Percentiles rank a stretch among this genome's conserved stretches.
Conservation (phyloP, 208 protist genomes). For the Acanthamoeba culbertsoni region DNA sequence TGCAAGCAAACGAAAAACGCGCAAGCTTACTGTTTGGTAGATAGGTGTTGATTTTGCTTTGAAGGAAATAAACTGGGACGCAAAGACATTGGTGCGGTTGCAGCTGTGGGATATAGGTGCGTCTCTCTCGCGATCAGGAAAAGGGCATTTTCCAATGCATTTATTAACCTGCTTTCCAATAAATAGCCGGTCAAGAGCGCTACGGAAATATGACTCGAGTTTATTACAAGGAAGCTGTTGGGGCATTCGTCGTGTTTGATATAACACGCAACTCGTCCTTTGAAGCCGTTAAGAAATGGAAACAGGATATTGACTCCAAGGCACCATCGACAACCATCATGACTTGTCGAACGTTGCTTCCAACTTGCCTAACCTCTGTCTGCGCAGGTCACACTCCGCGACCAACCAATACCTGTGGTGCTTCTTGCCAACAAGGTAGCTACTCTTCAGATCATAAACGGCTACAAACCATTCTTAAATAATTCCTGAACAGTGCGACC, state of each 20-base stretch:
- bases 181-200: conserved; percentile 77
- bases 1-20: too few relatives aligned
- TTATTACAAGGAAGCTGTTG: conserved; percentile 78
- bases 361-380: neutral
- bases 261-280: conserved; percentile 78
- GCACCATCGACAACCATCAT: too few relatives aligned
- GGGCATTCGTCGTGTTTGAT: conserved; percentile 85
- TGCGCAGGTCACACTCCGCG: neutral
- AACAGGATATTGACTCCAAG: conserved; percentile 78
- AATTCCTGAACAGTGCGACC: conserved; percentile 52
- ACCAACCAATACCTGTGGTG: conserved; percentile 75
- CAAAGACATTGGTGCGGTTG: conserved; percentile 77
- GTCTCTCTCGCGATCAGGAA: neutral
- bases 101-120: conserved; percentile 76
- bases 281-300: conserved; percentile 84
- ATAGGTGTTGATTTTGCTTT: conserved; percentile 85
- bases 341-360: too few relatives aligned
- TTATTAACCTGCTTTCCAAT: neutral
- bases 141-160: neutral
- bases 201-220: conserved; percentile 73
- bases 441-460: neutral
- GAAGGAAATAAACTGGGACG: conserved; percentile 79
- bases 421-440: conserved; percentile 77
- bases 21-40: neutral
- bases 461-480: neutral